Evolutionary conservation across 352 stramenopile genomes (phyloP), one percentile per base, ranked within the genome.

Genomic region (Globisporangium ultimum): DNA sequence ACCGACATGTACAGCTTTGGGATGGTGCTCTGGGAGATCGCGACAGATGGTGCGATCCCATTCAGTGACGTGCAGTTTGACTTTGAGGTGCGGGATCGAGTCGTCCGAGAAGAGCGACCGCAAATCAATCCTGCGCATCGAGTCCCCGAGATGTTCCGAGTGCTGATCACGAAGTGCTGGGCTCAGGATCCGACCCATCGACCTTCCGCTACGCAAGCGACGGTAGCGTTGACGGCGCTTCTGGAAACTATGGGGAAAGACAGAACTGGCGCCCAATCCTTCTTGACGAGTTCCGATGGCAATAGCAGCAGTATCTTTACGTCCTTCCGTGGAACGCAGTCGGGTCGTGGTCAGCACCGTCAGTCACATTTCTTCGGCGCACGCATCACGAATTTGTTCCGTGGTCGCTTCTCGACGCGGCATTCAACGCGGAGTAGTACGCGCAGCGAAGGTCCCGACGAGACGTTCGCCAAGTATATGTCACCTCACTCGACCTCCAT

Each of bases 1-100:
- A 88, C 80, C 24, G 80, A 90, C 60, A 78, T 90, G 58, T 90
- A 88, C 62, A 88, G 78, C 72, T 90, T 90, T 53, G 80, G 80
- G 3, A 70, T 90, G 65, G 67, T 75, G 53, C 61, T 88, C n/a
- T 88, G 80, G 80, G 78, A 90, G 49, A 81, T 90, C 13, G 56
- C 86, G 20, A 82, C 78, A 28, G 83, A 90, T 60, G 80, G 80
- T 24, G 68, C 74, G 1, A 69, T 85, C 11, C 78, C 80, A 0
- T 90, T 90, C 58, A 73, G 70, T 18, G 73, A 87, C 28, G 67
- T 87, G 1, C 63, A 77, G 17, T 90, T 88, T 32, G 80, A 90
- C 45, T 78, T 88, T 58, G 76, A 90, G 53, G 80, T 90, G 47
- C 76, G 78, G 8, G 58, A 76, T 21, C 67, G 85, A 11, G 80